These are phyloP conservation scores for Coemansia sp. DNA, from an alignment of 192 early-diverging fungal genomes.

Conservation along the genomic window DNA sequence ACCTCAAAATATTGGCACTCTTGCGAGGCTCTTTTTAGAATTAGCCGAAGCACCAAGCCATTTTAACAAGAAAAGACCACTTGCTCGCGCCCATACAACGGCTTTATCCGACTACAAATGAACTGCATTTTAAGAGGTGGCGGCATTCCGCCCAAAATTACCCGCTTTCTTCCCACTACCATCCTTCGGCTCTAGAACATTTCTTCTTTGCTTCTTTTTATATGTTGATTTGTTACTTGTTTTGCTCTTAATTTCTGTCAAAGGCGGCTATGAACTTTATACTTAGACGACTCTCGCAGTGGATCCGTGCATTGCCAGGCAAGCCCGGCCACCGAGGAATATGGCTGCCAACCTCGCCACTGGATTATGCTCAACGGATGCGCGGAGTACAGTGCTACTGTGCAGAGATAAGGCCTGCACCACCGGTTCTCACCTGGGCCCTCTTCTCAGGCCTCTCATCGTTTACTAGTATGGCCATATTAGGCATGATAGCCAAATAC, in stretches of 20 bases:
- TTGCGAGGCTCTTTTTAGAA: neutral
- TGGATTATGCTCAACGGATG: conserved; percentile 32
- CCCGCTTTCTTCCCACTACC: neutral
- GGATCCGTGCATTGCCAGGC: conserved; percentile 32
- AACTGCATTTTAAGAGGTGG: neutral
- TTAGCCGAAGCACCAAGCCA: neutral
- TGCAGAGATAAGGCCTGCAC: conserved; percentile 15
- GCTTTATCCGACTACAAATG: neutral
- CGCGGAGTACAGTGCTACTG: conserved; percentile 40
- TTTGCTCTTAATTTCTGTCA: neutral
- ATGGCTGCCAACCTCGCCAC: conserved; percentile 19
- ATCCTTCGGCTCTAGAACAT: neutral
- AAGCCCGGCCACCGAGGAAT: conserved; percentile 31
- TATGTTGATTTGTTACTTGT: neutral
- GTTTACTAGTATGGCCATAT: conserved; percentile 27
- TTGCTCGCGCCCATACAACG: neutral
- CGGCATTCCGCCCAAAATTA: neutral
- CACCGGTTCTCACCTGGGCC: conserved; percentile 40
- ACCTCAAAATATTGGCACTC: no score
- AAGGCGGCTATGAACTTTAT: conserved; percentile 20
- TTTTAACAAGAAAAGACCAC: no score
- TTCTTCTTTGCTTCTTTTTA: neutral
- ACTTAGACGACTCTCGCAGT: conserved; percentile 24
- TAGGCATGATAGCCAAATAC: conserved; percentile 41
- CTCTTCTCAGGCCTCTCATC: conserved; percentile 34